Base-by-base conservation (phyloP, 2,329 filamentous ascomycete genomes). In the Rhexocercosporidium sp. region DNA sequence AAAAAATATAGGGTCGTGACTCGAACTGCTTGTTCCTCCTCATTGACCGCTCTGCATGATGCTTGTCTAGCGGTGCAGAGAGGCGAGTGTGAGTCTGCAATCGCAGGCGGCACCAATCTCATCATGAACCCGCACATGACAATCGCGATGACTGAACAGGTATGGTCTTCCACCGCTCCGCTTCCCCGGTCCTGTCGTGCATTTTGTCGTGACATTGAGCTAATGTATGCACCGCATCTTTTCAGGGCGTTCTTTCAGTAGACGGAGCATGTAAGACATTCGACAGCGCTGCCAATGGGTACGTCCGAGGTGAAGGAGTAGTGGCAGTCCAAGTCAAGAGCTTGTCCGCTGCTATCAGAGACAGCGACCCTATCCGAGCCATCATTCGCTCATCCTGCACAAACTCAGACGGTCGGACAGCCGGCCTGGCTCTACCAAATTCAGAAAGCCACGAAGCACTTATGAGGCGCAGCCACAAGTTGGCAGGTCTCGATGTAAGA, bases 231-330 rank as follows among this genome's bases (percentile, higher is more conserved):
- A n/a, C n/a, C n/a, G n/a, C n/a, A n/a, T n/a, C n/a, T n/a, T n/a
- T n/a, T n/a, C n/a, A n/a, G n/a, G n/a, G 27, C 3, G 20, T 56
- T 18, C 47, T 63, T 3, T 53, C 61, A 4, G 16, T 22, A 18
- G 29, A 11, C 9, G 49, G 34, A 20, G 14, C 54, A 16, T 86
- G 83, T 53, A 85, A 82, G 66, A 84, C 83, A 2, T 89, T 88
- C 69, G 87, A 90, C 69, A 73, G 80, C 18, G 79, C 82, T 1
- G 89, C 87, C 20, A 84, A 88, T 66, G 89, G 89, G 0, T 91
- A 91, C 71, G 86, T 84, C 0, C 81, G 88, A 44, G 88, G 87
- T 0, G 89, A 91, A 72, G 89, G 87, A 0, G 80, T 86, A 22
- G 85, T 82, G 0, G 81, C 86, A 8, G 76, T 91, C 0, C 72